These are phyloP conservation scores for Tolypocladium amazonense DNA, from an alignment of 2,329 filamentous ascomycete genomes.

Conservation along the genomic window DNA sequence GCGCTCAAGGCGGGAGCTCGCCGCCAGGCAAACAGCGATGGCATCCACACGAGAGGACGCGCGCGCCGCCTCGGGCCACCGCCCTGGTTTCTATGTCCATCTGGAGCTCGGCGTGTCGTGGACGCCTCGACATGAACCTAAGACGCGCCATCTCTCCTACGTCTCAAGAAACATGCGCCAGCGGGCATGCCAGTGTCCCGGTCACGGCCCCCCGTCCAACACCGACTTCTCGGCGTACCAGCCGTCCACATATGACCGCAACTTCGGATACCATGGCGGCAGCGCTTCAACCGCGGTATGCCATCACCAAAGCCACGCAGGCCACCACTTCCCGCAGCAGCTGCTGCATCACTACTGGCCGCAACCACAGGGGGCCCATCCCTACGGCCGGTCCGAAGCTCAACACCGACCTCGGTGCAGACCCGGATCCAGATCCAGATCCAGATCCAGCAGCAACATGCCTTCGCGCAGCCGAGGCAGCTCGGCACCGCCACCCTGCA, in stretches of 20 bases:
- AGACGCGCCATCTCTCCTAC: conserved; percentile 26
- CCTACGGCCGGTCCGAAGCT: neutral
- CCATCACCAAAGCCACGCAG: neutral
- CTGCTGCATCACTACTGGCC: neutral
- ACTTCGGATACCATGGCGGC: neutral
- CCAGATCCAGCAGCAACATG: neutral
- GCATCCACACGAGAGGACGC: neutral
- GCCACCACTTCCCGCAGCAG: neutral
- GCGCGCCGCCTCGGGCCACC: conserved; percentile 11
- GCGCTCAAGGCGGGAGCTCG: neutral
- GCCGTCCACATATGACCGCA: neutral
- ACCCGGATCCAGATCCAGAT: neutral
- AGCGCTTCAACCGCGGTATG: too few relatives aligned
- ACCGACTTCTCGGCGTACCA: neutral
- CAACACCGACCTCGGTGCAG: neutral
- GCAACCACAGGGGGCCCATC: neutral
- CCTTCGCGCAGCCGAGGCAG: conserved; percentile 22
- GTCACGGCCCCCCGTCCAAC: neutral
- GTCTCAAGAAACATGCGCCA: neutral
- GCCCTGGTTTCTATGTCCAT: conserved; percentile 32
- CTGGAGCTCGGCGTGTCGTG: conserved; percentile 43
- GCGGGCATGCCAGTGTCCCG: neutral
- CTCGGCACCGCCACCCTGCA: conserved; percentile 38
- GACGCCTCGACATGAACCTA: conserved; percentile 22
- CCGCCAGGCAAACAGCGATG: neutral